Percentiles rank a stretch among this genome's conserved stretches.
Evolutionary conservation across 441 rosid genomes (phyloP).

Genomic region (Croton laevigatus): DNA sequence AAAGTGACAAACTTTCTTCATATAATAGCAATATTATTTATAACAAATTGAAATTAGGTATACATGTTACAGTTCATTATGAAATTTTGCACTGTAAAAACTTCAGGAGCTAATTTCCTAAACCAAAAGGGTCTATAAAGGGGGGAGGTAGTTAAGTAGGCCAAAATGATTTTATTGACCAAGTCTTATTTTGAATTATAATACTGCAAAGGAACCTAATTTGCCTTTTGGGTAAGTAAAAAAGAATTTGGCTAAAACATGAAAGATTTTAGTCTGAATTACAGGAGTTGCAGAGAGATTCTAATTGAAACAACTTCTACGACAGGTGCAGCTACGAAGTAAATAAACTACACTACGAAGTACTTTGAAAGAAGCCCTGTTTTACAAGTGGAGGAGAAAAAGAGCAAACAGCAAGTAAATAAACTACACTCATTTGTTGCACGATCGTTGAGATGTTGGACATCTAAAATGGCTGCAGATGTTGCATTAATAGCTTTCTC

Average conservation of each 20-base stretch:
- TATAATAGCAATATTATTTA: background rate
- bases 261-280: constrained; percentile 22
- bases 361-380: constrained; percentile 80
- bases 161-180: too few species aligned
- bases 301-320: constrained; percentile 85
- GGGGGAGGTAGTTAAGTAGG: background rate
- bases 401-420: background rate
- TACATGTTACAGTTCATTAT: too few species aligned
- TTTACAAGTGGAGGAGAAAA: background rate
- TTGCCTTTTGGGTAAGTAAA: background rate
- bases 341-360: constrained; percentile 69
- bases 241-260: background rate
- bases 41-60: background rate
- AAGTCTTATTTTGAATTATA: constrained; percentile 7
- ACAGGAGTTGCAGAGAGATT: constrained; percentile 89
- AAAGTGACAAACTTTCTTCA: background rate
- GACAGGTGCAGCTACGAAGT: constrained; percentile 59
- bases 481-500: too few species aligned
- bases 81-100: background rate
- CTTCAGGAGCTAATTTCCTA: background rate
- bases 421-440: background rate
- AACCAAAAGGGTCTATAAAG: background rate
- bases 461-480: too few species aligned
- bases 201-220: background rate
- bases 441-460: too few species aligned